Conservation (phyloP, 208 protist species). For the Crithidia thermophila region DNA sequence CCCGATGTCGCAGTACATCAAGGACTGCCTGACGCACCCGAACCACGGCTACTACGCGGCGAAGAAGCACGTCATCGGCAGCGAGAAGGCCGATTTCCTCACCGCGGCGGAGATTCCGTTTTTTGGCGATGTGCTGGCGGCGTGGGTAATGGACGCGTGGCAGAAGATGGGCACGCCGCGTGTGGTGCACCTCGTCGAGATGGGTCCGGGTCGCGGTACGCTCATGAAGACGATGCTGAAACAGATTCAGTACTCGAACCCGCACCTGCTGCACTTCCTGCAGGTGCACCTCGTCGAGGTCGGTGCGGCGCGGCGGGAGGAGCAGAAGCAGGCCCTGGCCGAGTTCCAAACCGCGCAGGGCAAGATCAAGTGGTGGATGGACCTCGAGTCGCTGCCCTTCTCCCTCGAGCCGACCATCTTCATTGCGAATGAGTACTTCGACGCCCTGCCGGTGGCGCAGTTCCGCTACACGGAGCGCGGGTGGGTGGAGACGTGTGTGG, state of each 20-base stretch:
- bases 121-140: conserved; percentile 90
- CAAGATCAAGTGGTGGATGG: conserved; percentile 91
- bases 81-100: conserved; percentile 89
- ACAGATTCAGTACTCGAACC: conserved; percentile 84
- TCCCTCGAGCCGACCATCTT: conserved; percentile 87
- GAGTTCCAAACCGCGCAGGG: conserved; percentile 85
- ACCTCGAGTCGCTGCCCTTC: conserved; percentile 82
- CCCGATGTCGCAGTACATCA: conserved; percentile 91
- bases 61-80: conserved; percentile 88
- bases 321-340: conserved; percentile 80
- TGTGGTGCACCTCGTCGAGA: conserved; percentile 88
- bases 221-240: conserved; percentile 90
- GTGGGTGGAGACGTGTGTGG: conserved; percentile 92
- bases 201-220: conserved; percentile 86
- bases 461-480: conserved; percentile 92
- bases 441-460: conserved; percentile 92
- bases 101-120: conserved; percentile 92
- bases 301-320: conserved; percentile 76
- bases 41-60: conserved; percentile 89
- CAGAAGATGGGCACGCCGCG: conserved; percentile 92
- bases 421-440: conserved; percentile 92
- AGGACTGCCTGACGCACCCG: conserved; percentile 90
- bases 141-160: conserved; percentile 92
- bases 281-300: conserved; percentile 90
- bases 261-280: conserved; percentile 90